These are phyloP conservation scores for Cynanchum wilfordii DNA, from an alignment of 257 asterid species.

Conservation along the genomic window DNA sequence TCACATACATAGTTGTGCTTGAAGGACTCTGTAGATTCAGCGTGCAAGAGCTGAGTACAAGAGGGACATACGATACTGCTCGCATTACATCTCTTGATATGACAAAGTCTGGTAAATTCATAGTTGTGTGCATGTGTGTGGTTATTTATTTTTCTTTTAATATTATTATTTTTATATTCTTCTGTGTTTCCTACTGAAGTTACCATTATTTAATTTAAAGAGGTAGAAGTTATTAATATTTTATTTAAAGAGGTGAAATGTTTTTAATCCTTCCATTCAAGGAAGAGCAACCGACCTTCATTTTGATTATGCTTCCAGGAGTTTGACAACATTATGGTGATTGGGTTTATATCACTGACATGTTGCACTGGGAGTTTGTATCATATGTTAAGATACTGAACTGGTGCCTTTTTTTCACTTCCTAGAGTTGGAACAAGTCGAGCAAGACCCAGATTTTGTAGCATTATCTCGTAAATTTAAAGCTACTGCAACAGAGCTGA, in stretches of 20 bases:
- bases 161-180: background rate
- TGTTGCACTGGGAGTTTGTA: background rate
- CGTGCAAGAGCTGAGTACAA: conserved; percentile 93
- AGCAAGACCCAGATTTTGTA: conserved; percentile 86
- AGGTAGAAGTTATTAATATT: background rate
- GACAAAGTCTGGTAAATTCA: conserved; percentile 63
- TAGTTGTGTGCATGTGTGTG: conserved; percentile 8
- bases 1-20: conserved; percentile 90
- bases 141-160: background rate
- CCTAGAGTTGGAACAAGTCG: conserved; percentile 90
- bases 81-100: conserved; percentile 87
- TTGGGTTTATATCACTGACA: conserved; percentile 5
- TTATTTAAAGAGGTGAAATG: background rate
- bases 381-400: conserved; percentile 17
- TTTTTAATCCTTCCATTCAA: background rate
- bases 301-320: background rate
- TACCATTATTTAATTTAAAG: background rate
- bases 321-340: background rate
- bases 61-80: conserved; percentile 96
- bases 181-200: background rate
- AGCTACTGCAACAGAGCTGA: conserved; percentile 89
- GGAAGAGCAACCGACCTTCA: background rate
- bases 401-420: conserved; percentile 26
- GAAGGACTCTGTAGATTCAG: conserved; percentile 96
- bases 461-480: conserved; percentile 92